phyloP scores from a whole-genome alignment of 306 rosid species.

The Medicago ruthenica region DNA sequence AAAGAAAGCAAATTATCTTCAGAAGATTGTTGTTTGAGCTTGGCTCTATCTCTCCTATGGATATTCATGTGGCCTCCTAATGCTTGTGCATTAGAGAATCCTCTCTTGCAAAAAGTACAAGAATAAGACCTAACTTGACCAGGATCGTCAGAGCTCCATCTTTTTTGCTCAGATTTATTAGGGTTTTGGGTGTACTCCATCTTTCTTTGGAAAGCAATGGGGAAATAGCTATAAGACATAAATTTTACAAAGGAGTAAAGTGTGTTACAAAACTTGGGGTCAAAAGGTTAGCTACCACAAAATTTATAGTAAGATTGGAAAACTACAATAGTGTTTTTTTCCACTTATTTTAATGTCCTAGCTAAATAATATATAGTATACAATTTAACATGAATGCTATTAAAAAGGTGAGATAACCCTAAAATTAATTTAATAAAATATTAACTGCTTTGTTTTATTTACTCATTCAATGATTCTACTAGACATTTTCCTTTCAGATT shows the following conservation, averaged over 20 bases:
- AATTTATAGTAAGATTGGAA: constrained; percentile 41
- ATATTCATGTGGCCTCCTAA: constrained; percentile 89
- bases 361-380: constrained; percentile 28
- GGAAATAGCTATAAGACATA: constrained; percentile 34
- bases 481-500: constrained; percentile 53
- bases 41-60: constrained; percentile 77
- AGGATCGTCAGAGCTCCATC: constrained; percentile 54
- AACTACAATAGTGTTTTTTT: constrained; percentile 17
- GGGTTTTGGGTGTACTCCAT: constrained; percentile 50
- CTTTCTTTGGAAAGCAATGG: constrained; percentile 18
- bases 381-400: constrained; percentile 21
- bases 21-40: constrained; percentile 62
- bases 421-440: constrained; percentile 44
- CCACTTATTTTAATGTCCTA: constrained; percentile 34
- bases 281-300: constrained; percentile 33
- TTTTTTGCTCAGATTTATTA: constrained; percentile 43
- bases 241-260: background rate
- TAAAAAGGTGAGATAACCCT: constrained; percentile 19
- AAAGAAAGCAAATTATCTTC: constrained; percentile 55
- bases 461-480: constrained; percentile 50
- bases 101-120: constrained; percentile 72
- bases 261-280: constrained; percentile 25
- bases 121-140: constrained; percentile 53
- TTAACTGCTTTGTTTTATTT: constrained; percentile 1
- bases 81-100: constrained; percentile 83